Conservation (phyloP, 2,329 filamentous ascomycete genomes). For the Orbilia oligospora region DNA sequence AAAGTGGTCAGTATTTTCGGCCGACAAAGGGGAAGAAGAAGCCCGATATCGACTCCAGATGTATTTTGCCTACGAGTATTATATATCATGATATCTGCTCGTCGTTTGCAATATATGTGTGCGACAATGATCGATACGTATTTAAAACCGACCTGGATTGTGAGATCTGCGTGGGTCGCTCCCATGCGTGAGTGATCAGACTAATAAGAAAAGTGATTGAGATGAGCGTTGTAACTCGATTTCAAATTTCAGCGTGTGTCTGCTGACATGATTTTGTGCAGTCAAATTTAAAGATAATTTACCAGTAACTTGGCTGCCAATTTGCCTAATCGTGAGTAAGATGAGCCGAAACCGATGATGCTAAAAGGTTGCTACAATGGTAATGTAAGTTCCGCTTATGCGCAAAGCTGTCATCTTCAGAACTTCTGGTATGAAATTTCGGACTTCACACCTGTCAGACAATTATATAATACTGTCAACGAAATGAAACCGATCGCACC, state of each 20-base stretch:
- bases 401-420: conserved; percentile 14
- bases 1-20: neutral
- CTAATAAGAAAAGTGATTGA: neutral
- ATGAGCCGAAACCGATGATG: neutral
- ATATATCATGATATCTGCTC: too few species aligned
- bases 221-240: neutral
- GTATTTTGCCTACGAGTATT: too few species aligned
- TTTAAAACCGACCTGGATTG: neutral
- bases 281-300: conserved; percentile 41
- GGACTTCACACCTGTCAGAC: neutral
- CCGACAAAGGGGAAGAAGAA: neutral
- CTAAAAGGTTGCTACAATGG: conserved; percentile 19
- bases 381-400: conserved; percentile 29
- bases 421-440: neutral
- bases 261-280: conserved; percentile 29
- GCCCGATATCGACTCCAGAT: neutral
- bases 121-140: neutral
- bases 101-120: too few species aligned
- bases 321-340: conserved; percentile 37
- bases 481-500: conserved; percentile 30
- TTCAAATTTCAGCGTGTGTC: neutral
- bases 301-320: conserved; percentile 25
- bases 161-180: neutral
- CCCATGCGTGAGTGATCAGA: neutral
- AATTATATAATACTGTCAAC: neutral